A percentile compares a stretch with the other conserved stretches of the same genome.
These are phyloP conservation scores for Paralagenidium karlingii DNA, from an alignment of 352 stramenopile species.

Conservation along the genomic window DNA sequence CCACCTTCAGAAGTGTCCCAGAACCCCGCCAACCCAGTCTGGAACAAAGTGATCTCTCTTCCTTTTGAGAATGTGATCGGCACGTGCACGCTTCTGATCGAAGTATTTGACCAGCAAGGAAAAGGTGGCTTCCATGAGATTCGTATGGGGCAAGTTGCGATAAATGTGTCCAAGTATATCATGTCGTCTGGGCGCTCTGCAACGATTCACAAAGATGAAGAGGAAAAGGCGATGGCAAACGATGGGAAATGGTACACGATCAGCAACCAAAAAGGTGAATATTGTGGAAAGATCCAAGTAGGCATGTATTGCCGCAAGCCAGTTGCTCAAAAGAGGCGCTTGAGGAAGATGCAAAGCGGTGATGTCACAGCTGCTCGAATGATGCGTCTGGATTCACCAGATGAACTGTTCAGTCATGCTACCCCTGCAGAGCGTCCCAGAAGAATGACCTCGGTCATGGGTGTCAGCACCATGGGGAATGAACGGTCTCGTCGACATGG, in stretches of 20 bases:
- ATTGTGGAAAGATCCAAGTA: conserved; percentile 75
- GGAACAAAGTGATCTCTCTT: conserved; percentile 69
- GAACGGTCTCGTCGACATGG: conserved; percentile 52
- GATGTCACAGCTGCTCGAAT: too few relatives aligned
- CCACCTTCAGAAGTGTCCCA: not conserved
- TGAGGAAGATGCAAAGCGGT: too few relatives aligned
- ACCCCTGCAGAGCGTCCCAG: not conserved
- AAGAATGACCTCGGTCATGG: not conserved
- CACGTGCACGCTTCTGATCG: conserved; percentile 59
- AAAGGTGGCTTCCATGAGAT: conserved; percentile 58
- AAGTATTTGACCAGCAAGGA: conserved; percentile 48
- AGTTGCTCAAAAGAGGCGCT: too few relatives aligned
- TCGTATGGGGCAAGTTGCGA: conserved; percentile 14
- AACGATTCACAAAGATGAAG: conserved; percentile 15
- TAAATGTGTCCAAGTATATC: conserved; percentile 78
- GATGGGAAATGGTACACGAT: conserved; percentile 78
- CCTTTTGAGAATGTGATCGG: conserved; percentile 67
- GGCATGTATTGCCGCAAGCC: conserved; percentile 46
- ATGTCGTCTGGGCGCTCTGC: conserved; percentile 31
- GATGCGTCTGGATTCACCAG: too few relatives aligned
- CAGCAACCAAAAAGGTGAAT: conserved; percentile 75
- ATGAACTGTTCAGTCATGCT: too few relatives aligned
- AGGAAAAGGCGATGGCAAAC: conserved; percentile 57
- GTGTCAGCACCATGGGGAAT: not conserved
- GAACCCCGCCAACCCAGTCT: conserved; percentile 60